Evolutionary conservation across 2,329 filamentous ascomycete genomes (phyloP), one percentile per base, ranked within the genome.

Genomic region (Nemania serpens): DNA sequence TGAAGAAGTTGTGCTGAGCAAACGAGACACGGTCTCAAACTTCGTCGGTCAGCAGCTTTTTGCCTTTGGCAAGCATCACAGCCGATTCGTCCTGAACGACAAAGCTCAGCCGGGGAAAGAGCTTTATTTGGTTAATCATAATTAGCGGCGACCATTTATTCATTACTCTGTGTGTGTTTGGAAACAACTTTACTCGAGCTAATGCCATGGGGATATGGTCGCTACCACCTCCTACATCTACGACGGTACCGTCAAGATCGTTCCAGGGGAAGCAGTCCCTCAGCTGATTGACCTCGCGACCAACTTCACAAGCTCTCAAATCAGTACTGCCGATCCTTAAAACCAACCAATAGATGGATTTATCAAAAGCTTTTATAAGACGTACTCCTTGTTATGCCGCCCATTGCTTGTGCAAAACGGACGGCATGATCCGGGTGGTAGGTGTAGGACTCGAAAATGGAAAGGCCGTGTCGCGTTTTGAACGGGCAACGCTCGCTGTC

Each of bases 1-100:
- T 43, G 59, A 72, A 74, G 64, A 74, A 73, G 48, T 61, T 58
- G 54, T 68, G 62, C 51, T 68, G 50, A 18, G 17, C 39, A 37
- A 66, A 71, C 0, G 58, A 25, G 3, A 71, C 48, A 17, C 69
- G 68, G 13, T 59, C 61, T 9, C 25, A 20, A 5, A 67, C 41
- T 1, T 55, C 49, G 11, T 48, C n/a, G 5, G 47, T 47, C 29
- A n/a, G n/a, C n/a, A n/a, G n/a, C n/a, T n/a, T n/a, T n/a, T 66
- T 18, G n/a, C 68, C 69, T 36, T 68, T 33, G 2, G 41, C 62
- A 9, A 70, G 62, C 67, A 70, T 71, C 12, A 62, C 36, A 17
- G n/a, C 17, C 4, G 46, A 20, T 17, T 5, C 10, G 46, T 73
- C 70, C 42, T 73, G 69, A 1, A 72, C 68, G 17, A 69, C 58